Evolutionary conservation across 306 rosid genomes (phyloP), one percentile per base, ranked within the genome.

Genomic region (Acacia confusa): DNA sequence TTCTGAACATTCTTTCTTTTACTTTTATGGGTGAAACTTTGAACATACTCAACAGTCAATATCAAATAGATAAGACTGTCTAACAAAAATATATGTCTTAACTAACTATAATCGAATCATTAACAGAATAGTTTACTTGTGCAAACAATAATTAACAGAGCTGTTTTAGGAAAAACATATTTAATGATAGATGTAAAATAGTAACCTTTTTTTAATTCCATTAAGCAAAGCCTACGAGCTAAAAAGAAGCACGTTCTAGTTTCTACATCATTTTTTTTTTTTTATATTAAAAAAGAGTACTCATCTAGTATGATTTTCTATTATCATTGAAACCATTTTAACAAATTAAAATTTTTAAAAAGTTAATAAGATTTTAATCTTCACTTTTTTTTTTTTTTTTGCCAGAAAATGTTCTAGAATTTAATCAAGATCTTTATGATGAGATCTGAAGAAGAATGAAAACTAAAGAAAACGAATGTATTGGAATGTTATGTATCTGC

Each of bases 381-480:
- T 55, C 24, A 48, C 1, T 5, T 36, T 36, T 50, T 1, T 0
- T 17, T 1, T 30, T 2, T 52, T 6, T 0, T 17, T 52, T 6
- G 7, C n/a, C 22, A 17, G 58, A 17, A 19, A 52, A 15, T 52
- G 7, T 52, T 52, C 8, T 36, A 55, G 10, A 4, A 53, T 53
- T 53, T 53, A 55, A 52, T 52, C 60, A 20, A 19, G 24, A 52
- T 52, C 19, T 19, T 19, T 19, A 6, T 19, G 9, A 10, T 19
- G 58, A 52, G 22, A 52, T 19, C 10, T 11, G 8, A 32, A 53
- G 74, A 74, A 24, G 70, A 81, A 50, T 65, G 84, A 74, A 64
- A 80, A 19, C 38, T 30, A n/a, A 52, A 28, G 40, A 71, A 11
- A 67, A 57, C 9, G 38, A 40, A 52, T 15, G 5, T 40, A 52